A percentile compares a stretch with the other conserved stretches of the same genome.
phyloP scores from a whole-genome alignment of 2,329 filamentous ascomycete genomes.

The Trichoderma simmonsii region DNA sequence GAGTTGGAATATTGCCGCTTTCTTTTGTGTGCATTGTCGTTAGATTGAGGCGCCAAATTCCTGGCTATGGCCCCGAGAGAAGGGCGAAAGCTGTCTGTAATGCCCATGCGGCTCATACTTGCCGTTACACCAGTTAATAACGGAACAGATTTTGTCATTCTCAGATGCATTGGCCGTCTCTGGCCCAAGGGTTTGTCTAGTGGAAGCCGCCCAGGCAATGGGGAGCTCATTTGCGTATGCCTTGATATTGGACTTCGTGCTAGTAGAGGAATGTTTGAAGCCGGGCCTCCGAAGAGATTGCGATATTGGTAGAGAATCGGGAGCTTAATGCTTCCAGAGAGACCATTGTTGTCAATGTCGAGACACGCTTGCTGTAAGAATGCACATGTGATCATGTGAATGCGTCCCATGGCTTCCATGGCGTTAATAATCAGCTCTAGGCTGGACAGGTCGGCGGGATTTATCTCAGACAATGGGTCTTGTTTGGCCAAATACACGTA shows the following conservation, averaged over 20 bases:
- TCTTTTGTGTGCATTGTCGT: conserved; percentile 29
- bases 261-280: conserved; percentile 46
- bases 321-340: conserved; percentile 36
- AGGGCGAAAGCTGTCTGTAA: conserved; percentile 30
- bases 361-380: conserved; percentile 82
- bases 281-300: conserved; percentile 28
- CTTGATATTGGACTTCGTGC: conserved; percentile 43
- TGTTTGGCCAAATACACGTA: conserved; percentile 77
- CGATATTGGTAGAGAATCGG: conserved; percentile 35
- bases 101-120: background rate
- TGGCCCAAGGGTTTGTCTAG: conserved; percentile 28
- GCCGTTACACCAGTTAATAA: background rate
- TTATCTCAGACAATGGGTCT: conserved; percentile 57
- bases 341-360: conserved; percentile 62
- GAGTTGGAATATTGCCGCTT: conserved; percentile 30
- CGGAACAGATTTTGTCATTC: conserved; percentile 8
- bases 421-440: conserved; percentile 77
- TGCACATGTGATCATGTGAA: conserved; percentile 73
- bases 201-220: conserved; percentile 44
- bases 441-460: conserved; percentile 43
- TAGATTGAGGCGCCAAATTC: conserved; percentile 25
- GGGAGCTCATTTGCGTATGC: conserved; percentile 39
- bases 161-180: background rate
- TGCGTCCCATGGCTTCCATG: conserved; percentile 71
- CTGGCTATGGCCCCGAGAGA: conserved; percentile 34